phyloP scores from a whole-genome alignment of 345 rosid genomes.

The Arabidopsis arenosa region DNA sequence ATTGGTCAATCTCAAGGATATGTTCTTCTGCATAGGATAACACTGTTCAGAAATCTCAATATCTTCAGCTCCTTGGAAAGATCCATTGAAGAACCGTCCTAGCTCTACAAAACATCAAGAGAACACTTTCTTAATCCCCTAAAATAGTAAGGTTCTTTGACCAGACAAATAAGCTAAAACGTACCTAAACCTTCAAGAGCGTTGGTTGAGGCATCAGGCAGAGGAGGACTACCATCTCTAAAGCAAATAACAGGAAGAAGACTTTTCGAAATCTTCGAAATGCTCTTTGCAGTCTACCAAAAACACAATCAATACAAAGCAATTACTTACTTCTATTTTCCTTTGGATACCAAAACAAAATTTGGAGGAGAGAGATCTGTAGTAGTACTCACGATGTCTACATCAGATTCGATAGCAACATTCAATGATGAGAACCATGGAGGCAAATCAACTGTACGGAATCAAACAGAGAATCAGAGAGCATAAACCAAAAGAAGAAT shows the following conservation, averaged over 20 bases:
- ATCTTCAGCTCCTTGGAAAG: constrained; percentile 55
- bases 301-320: constrained; percentile 1
- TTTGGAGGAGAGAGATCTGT: background rate
- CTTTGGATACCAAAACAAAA: background rate
- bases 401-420: constrained; percentile 73
- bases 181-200: constrained; percentile 66
- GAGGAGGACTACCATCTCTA: constrained; percentile 94
- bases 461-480: constrained; percentile 41
- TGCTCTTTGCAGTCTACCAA: constrained; percentile 55
- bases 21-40: constrained; percentile 81
- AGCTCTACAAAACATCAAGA: constrained; percentile 44
- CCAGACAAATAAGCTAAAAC: constrained; percentile 29
- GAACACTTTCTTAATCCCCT: constrained; percentile 22
- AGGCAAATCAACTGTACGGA: constrained; percentile 81
- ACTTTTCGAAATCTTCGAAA: constrained; percentile 57
- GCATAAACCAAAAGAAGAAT: constrained; percentile 15
- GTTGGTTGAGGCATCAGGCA: constrained; percentile 69
- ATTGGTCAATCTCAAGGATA: constrained; percentile 69
- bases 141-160: constrained; percentile 16
- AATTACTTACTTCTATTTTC: background rate
- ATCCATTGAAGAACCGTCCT: constrained; percentile 60
- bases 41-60: constrained; percentile 73
- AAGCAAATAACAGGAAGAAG: constrained; percentile 77
- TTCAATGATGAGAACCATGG: constrained; percentile 90
- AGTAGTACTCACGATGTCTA: constrained; percentile 72